Evolutionary conservation across 1,139 yeast genomes (phyloP).

Genomic region (Scheffersomyces titani): DNA sequence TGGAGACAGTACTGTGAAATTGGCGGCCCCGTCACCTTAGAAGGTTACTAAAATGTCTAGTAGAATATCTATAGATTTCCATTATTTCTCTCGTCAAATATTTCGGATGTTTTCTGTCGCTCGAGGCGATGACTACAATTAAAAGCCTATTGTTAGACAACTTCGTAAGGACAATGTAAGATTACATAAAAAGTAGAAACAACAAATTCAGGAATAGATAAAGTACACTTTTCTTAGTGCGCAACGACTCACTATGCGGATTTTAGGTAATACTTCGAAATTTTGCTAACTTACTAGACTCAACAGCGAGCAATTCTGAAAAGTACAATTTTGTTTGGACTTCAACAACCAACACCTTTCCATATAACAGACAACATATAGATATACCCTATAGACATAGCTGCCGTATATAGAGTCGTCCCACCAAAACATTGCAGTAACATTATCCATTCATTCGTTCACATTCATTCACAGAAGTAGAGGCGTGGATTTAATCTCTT

Average conservation of each 20-base stretch:
- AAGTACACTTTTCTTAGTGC: neutral
- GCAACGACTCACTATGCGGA: neutral
- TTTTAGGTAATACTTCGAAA: no score
- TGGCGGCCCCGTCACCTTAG: constrained; percentile 21
- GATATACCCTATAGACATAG: neutral
- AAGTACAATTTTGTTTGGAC: neutral
- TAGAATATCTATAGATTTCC: neutral
- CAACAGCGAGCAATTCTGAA: neutral
- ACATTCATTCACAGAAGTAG: neutral
- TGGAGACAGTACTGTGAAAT: constrained; percentile 33
- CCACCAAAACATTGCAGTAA: neutral
- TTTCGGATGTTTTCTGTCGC: neutral
- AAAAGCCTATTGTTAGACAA: neutral
- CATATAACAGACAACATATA: neutral
- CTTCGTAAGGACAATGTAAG: neutral
- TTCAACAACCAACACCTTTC: neutral
- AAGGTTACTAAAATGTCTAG: neutral
- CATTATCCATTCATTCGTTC: neutral
- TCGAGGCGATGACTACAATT: neutral
- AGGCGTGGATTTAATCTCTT: neutral
- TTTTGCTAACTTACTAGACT: neutral
- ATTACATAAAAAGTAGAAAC: neutral
- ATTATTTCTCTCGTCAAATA: neutral
- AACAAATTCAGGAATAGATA: no score
- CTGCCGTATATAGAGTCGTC: neutral